These are phyloP conservation scores for Flaveria sonorensis DNA, from an alignment of 129 eudicot species.

Conservation along the genomic window DNA sequence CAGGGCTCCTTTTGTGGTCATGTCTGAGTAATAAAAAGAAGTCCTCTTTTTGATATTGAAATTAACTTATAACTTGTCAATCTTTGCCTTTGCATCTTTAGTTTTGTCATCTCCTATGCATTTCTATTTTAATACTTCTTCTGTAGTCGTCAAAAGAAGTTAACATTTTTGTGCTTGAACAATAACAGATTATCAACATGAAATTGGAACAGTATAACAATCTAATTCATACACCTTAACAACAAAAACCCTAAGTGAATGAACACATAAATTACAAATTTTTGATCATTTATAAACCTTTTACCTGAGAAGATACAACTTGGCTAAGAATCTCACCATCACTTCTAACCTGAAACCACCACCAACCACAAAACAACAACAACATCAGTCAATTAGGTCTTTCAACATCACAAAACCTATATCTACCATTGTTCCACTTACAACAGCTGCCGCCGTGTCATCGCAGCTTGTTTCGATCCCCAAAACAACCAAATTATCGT, in stretches of 20 bases:
- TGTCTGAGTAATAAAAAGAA: neutral
- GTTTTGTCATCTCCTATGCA: neutral
- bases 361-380: constrained; percentile 11
- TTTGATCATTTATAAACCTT: neutral
- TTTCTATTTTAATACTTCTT: constrained; percentile 3
- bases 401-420: neutral
- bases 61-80: neutral
- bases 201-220: neutral
- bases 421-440: constrained; percentile 39
- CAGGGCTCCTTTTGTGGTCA: neutral
- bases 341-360: constrained; percentile 61
- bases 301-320: constrained; percentile 97
- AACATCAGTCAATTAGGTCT: constrained; percentile 11
- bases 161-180: neutral
- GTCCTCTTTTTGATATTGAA: neutral
- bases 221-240: too few species aligned
- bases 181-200: neutral
- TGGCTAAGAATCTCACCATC: constrained; percentile 95
- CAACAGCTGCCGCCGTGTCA: constrained; percentile 97
- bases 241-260: neutral
- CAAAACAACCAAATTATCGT: constrained; percentile 62
- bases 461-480: constrained; percentile 97
- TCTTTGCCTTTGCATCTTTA: neutral
- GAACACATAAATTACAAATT: neutral
- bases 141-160: neutral